These are phyloP conservation scores for Pythium biforme DNA, from an alignment of 352 stramenopile species.

Conservation along the genomic window DNA sequence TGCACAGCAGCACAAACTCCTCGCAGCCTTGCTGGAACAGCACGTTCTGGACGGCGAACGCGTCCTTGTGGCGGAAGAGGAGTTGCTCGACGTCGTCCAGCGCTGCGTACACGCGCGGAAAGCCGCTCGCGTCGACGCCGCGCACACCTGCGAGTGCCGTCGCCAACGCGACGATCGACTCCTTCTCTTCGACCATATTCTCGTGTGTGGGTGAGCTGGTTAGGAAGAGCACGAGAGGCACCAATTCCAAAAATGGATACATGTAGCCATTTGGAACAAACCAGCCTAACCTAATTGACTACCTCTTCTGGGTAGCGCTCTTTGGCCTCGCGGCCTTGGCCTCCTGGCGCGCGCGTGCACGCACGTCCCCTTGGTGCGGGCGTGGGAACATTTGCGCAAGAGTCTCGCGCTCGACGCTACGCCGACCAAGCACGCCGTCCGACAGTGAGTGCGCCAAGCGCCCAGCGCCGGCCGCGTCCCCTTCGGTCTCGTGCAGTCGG, in stretches of 20 bases:
- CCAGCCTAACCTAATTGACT: not conserved
- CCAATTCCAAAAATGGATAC: slow-evolving; percentile 1
- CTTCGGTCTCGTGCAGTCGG: not conserved
- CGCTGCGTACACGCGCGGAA: slow-evolving; percentile 24
- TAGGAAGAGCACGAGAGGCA: not conserved
- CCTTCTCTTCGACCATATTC: slow-evolving; percentile 29
- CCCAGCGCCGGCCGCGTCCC: not conserved
- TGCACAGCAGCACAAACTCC: slow-evolving; percentile 64
- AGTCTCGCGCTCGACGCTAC: not conserved
- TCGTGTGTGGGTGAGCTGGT: not conserved
- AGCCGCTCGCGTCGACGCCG: slow-evolving; percentile 3
- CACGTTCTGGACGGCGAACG: slow-evolving; percentile 35
- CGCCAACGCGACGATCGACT: slow-evolving; percentile 47
- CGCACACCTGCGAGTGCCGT: slow-evolving; percentile 36
- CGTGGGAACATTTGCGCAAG: not conserved
- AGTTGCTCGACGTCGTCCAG: slow-evolving; percentile 40
- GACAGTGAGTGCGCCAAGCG: slow-evolving; percentile 8
- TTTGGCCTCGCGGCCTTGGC: not conserved
- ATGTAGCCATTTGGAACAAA: not conserved
- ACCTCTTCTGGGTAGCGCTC: not conserved
- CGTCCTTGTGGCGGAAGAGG: slow-evolving; percentile 50
- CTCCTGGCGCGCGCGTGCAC: not conserved
- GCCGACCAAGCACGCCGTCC: not conserved
- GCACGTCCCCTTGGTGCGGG: not conserved
- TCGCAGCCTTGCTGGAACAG: slow-evolving; percentile 59